Percentiles rank a stretch among this genome's conserved stretches.
Conservation (phyloP, 495 filamentous ascomycete species). For the Elaphomyces granulatus region DNA sequence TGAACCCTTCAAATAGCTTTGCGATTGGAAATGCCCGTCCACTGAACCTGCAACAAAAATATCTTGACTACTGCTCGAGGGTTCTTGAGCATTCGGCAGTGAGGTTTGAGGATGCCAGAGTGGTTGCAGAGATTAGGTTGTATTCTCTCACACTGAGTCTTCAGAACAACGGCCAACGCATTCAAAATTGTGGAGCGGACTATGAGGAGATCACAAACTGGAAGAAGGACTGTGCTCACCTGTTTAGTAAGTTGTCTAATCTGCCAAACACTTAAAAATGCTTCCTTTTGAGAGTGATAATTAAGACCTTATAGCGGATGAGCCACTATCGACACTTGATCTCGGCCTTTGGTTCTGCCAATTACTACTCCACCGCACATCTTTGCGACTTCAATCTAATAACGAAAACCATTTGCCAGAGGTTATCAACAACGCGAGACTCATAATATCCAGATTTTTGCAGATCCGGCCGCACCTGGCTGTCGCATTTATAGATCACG, state of each 20-base stretch:
- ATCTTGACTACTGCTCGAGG: constrained; percentile 23
- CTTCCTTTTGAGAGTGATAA: constrained; percentile 5
- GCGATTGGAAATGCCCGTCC: constrained; percentile 26
- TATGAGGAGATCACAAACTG: constrained; percentile 28
- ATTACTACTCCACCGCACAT: constrained; percentile 25
- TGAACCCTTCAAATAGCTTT: constrained; percentile 12
- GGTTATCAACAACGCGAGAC: constrained; percentile 21
- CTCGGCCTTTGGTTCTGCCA: constrained; percentile 29
- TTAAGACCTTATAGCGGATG: constrained; percentile 11
- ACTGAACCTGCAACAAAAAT: constrained; percentile 21
- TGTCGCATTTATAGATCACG: constrained; percentile 23
- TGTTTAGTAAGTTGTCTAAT: constrained; percentile 14
- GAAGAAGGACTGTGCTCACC: constrained; percentile 29
- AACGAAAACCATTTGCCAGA: constrained; percentile 18
- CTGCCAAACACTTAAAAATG: too few species aligned
- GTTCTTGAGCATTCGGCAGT: constrained; percentile 23
- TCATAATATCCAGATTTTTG: constrained; percentile 23
- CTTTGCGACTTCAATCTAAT: constrained; percentile 16
- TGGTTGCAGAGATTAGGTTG: constrained; percentile 27
- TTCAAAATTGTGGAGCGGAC: constrained; percentile 6
- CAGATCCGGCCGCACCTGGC: constrained; percentile 21
- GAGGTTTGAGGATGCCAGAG: constrained; percentile 21
- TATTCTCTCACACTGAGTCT: constrained; percentile 21
- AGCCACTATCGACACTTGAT: constrained; percentile 21
- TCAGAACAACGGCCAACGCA: constrained; percentile 13